Evolutionary conservation across 805 yeast species (phyloP).

Genomic region (Candida jianshihensis): DNA sequence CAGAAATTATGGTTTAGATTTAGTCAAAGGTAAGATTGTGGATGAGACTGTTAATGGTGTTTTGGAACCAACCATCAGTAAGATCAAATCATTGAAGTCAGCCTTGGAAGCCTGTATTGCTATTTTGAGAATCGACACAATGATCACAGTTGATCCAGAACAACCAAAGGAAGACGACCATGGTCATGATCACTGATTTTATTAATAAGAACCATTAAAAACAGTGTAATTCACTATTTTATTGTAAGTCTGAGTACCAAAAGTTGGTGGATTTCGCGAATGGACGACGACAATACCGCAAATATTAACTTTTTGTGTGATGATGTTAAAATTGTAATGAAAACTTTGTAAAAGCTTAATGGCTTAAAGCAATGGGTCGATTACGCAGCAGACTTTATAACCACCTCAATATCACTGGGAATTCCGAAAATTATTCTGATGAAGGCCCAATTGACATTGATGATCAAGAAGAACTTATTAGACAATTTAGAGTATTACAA

Average conservation of each 20-base stretch:
- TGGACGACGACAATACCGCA: too few relatives aligned
- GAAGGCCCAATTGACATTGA: not conserved
- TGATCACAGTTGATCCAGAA: constrained; percentile 96
- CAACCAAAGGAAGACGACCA: constrained; percentile 89
- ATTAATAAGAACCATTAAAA: too few relatives aligned
- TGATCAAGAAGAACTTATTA: constrained; percentile 2
- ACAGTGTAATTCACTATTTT: too few relatives aligned
- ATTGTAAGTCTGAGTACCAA: too few relatives aligned
- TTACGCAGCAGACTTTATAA: not conserved
- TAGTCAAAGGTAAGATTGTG: constrained; percentile 84
- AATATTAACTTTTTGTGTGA: too few relatives aligned
- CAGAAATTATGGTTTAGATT: constrained; percentile 87
- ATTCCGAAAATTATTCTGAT: not conserved
- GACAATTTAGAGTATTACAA: not conserved
- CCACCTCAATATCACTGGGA: not conserved
- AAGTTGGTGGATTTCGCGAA: too few relatives aligned
- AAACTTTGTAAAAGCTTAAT: too few relatives aligned
- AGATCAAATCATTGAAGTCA: constrained; percentile 85
- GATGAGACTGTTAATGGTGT: constrained; percentile 84
- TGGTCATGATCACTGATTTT: constrained; percentile 41
- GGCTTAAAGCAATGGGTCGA: not conserved
- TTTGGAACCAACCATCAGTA: constrained; percentile 90
- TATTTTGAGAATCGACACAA: constrained; percentile 93
- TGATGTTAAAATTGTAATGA: too few relatives aligned
- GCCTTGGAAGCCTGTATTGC: constrained; percentile 98